A percentile compares a stretch with the other conserved stretches of the same genome.
Evolutionary conservation across 1,139 yeast genomes (phyloP).

Genomic region (Magnusiomyces sp.): DNA sequence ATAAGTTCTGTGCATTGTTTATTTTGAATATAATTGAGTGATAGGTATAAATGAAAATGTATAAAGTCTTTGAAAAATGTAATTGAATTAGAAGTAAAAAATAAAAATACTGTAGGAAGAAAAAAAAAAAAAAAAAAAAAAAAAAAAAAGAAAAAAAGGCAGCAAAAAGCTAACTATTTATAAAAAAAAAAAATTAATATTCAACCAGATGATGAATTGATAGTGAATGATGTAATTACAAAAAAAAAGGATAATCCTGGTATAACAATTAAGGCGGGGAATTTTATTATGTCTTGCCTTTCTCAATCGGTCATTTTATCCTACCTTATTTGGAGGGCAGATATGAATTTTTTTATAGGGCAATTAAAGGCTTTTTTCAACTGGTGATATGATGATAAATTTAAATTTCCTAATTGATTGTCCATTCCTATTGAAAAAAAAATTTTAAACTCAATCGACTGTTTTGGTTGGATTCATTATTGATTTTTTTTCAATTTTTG

Average conservation of each 20-base stretch:
- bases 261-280: too few species aligned
- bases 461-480: not conserved
- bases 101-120: not conserved
- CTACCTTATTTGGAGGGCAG: too few species aligned
- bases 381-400: not conserved
- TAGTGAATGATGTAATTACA: too few species aligned
- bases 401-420: not conserved
- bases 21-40: too few species aligned
- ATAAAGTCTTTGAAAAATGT: not conserved
- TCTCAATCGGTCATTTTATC: too few species aligned
- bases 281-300: too few species aligned
- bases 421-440: not conserved
- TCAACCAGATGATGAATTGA: not conserved
- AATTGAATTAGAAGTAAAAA: not conserved
- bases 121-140: not conserved
- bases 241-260: too few species aligned
- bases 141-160: not conserved
- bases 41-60: not conserved
- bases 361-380: too few species aligned
- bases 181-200: not conserved
- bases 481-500: not conserved
- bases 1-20: slow-evolving; percentile 91
- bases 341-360: too few species aligned
- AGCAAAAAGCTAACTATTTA: not conserved
- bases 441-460: not conserved